Evolutionary conservation across 257 asterid genomes (phyloP), one percentile per base, ranked within the genome.

Genomic region (Perilla frutescens): DNA sequence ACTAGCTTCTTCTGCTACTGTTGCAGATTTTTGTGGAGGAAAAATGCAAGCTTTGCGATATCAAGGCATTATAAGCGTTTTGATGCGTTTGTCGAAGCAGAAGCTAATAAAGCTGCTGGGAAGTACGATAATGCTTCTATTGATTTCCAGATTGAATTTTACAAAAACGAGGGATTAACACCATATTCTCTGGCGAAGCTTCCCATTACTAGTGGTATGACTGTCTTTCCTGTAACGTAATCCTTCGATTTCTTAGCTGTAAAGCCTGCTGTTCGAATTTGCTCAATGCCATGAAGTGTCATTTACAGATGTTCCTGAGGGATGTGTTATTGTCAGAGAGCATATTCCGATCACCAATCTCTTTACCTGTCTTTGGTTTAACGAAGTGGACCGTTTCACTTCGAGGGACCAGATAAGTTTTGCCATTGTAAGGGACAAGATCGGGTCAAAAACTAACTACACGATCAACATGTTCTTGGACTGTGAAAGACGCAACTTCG

Each of bases 371-470:
- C 96, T 91, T 45, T 91, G 98, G 98, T 93, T 91, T 75, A 91
- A 89, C 51, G 97, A 93, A 79, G 97, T 93, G 15, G 97, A 93
- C 69, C 96, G 98, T 11, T 93, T 91, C 66, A 93, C 97, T 2
- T 87, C 98, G 69, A 85, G 97, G 81, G 98, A 93, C 77, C 98
- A 93, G 84, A 86, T 93, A 51, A 93, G 98, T 72, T 93, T 93
- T 73, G 88, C 98, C 57, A 91, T 90, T 3, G 98, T 89, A 39
- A 84, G 98, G 80, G 98, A 91, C 75, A 93, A 93, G 86, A 79
- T 93, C 77, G 26, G 72, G 70, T 75, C 88, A 12, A 91, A 84
- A 85, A 93, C 97, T 32, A 91, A 91, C 74, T 93, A 92, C 90
- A 88, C 89, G 10, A 63, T 85, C 64, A 82, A 91, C 49, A 93